Base-by-base conservation (phyloP, 2,329 filamentous ascomycete genomes). In the Tolypocladium amazonense region DNA sequence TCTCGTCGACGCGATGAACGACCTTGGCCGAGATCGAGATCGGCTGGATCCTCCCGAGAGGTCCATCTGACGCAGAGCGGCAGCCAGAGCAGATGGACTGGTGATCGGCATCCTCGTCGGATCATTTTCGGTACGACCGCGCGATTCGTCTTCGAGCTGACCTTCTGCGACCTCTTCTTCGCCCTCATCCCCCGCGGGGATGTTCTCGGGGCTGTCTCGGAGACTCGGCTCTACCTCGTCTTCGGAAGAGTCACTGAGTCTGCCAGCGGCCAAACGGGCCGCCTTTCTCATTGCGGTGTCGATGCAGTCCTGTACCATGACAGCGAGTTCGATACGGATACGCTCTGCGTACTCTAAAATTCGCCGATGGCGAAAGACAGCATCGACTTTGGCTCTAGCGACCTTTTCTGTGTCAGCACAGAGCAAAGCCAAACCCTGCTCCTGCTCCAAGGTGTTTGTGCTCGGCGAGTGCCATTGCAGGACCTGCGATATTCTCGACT, bases 291-390 rank as follows among this genome's bases (percentile, higher is more conserved):
- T 83, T 11, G 94, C 94, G 62, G 91, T 92, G 62, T 95, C 88
- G 58, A 99, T 96, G 71, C 94, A 99, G 67, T 97, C 91, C 69
- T 97, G 91, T 2, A 99, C 93, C 60, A 97, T 81, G 33, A 95
- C 84, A 35, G 93, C 89, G 68, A 97, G 96, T 69, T 99, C 94
- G 55, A 97, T 83, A 4, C 95, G 89, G 64, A 99, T 96, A 38
- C 95, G 87, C 75, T 99, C 94, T 0, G 92, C 88, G 71, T 99
- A 99, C 72, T 99, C 94, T 38, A 99, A 87, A 57, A 97, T 96
- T 66, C 88, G 88, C 57, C 93, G 88, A 72, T 97, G 91, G 39
- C 94, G 89, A 64, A 95, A 86, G 8, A 97, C 90, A 5, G 93
- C 90, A 68, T 99, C 94, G 1, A 97, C 90, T 72, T 99, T 99